A percentile compares a stretch with the other conserved stretches of the same genome.
Conservation (phyloP, 768 basidiomycete species). For the Pisolithus orientalis region DNA sequence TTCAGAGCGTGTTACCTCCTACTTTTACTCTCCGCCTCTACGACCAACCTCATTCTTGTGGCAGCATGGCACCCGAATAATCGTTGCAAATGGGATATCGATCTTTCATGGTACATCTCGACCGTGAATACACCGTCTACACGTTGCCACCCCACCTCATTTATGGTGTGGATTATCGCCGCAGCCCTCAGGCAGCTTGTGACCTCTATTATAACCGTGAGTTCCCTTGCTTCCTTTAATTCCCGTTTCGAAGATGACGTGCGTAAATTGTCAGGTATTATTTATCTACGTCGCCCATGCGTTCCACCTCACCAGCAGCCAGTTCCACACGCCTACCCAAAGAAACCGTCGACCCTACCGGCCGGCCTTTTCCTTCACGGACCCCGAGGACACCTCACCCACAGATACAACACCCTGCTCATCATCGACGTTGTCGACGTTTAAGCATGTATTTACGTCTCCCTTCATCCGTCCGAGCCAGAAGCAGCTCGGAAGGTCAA, state of each 20-base stretch:
- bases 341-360: constrained; percentile 6
- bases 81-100: constrained; percentile 61
- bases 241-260: constrained; percentile 4
- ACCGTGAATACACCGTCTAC: constrained; percentile 16
- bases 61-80: constrained; percentile 44
- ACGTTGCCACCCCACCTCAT: constrained; percentile 19
- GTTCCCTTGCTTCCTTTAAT: constrained; percentile 20
- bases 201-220: constrained; percentile 48
- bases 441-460: constrained; percentile 1
- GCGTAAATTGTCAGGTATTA: constrained; percentile 9
- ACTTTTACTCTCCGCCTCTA: constrained; percentile 45
- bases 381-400: constrained; percentile 15
- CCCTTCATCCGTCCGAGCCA: neutral
- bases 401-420: constrained; percentile 9
- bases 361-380: constrained; percentile 14
- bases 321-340: constrained; percentile 1
- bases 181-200: constrained; percentile 47
- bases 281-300: constrained; percentile 15
- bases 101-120: constrained; percentile 55
- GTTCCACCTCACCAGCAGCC: constrained; percentile 15
- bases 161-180: constrained; percentile 51
- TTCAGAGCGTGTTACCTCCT: constrained; percentile 41
- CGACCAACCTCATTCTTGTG: constrained; percentile 50
- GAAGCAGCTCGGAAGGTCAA: constrained; percentile 10
- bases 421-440: constrained; percentile 8